Percentiles rank a stretch among this genome's conserved stretches.
Conservation (phyloP, 2,329 filamentous ascomycete genomes). For the Cladosporium sphaerospermum region DNA sequence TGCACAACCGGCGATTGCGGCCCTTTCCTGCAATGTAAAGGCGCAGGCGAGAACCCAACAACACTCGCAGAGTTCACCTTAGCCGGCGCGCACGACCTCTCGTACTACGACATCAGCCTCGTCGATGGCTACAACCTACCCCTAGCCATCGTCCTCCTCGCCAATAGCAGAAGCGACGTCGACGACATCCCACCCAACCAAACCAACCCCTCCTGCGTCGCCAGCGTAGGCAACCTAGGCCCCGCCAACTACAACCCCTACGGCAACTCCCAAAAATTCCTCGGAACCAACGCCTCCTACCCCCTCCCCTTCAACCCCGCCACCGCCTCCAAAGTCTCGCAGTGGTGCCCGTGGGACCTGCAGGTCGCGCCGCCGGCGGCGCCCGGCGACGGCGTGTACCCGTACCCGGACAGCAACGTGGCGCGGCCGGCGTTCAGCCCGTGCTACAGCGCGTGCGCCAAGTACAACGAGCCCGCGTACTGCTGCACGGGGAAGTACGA, state of each 20-base stretch:
- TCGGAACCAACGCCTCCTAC: slow-evolving; percentile 59
- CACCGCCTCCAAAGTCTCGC: slow-evolving; percentile 50
- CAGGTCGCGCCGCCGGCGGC: slow-evolving; percentile 62
- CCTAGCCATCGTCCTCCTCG: slow-evolving; percentile 49
- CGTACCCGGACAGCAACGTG: slow-evolving; percentile 71
- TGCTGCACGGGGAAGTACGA: slow-evolving; percentile 70
- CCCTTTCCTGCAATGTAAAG: slow-evolving; percentile 59
- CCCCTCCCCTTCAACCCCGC: slow-evolving; percentile 63
- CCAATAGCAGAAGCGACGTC: slow-evolving; percentile 54
- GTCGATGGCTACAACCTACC: slow-evolving; percentile 82
- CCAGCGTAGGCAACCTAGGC: slow-evolving; percentile 56
- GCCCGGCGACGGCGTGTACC: slow-evolving; percentile 69
- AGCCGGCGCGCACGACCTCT: slow-evolving; percentile 59
- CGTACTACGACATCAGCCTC: slow-evolving; percentile 78
- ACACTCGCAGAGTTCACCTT: slow-evolving; percentile 79
- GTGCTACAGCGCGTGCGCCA: slow-evolving; percentile 70
- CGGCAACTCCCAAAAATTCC: slow-evolving; percentile 44
- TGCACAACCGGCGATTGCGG: slow-evolving; percentile 74
- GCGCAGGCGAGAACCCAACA: slow-evolving; percentile 58
- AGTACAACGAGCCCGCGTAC: slow-evolving; percentile 59
- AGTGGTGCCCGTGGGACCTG: slow-evolving; percentile 78
- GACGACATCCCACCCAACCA: slow-evolving; percentile 64
- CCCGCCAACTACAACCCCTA: slow-evolving; percentile 42
- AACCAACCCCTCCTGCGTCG: slow-evolving; percentile 71
- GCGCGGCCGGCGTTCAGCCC: slow-evolving; percentile 67